Percentiles rank a stretch among this genome's conserved stretches.
Evolutionary conservation across 805 yeast species (phyloP).

Genomic region (Pichia sporocuriosa): DNA sequence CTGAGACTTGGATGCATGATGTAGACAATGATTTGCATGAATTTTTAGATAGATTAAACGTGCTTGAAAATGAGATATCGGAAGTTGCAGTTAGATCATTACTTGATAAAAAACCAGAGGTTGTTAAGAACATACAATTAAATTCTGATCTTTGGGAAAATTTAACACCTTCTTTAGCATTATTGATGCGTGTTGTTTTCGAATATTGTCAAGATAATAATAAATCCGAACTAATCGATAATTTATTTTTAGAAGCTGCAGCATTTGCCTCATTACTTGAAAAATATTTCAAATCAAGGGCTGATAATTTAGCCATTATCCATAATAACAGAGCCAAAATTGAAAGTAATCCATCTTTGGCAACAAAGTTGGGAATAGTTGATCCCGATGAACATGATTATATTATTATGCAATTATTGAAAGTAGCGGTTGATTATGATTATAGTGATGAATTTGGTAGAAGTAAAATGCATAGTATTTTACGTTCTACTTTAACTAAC

Average conservation of each 20-base stretch:
- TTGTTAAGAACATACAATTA: slow-evolving; percentile 52
- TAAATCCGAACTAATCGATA: slow-evolving; percentile 50
- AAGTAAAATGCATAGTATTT: slow-evolving; percentile 57
- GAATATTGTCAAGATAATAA: slow-evolving; percentile 54
- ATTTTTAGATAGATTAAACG: slow-evolving; percentile 64
- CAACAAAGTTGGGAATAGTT: slow-evolving; percentile 26
- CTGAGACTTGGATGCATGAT: slow-evolving; percentile 63
- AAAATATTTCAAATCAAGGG: slow-evolving; percentile 48
- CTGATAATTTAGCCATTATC: slow-evolving; percentile 21
- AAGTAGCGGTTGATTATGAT: slow-evolving; percentile 65
- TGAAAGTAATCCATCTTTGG: slow-evolving; percentile 14
- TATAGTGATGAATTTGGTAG: slow-evolving; percentile 89
- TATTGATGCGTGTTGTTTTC: slow-evolving; percentile 62
- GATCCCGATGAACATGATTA: slow-evolving; percentile 60
- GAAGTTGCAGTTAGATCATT: slow-evolving; percentile 59
- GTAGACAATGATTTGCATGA: slow-evolving; percentile 66
- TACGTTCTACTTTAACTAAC: slow-evolving; percentile 53
- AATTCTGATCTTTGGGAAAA: slow-evolving; percentile 62
- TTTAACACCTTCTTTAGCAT: slow-evolving; percentile 67
- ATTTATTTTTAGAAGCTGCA: slow-evolving; percentile 72
- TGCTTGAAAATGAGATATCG: slow-evolving; percentile 61
- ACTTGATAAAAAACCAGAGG: slow-evolving; percentile 55
- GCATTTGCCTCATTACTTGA: slow-evolving; percentile 55
- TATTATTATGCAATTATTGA: slow-evolving; percentile 65
- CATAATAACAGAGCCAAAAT: slow-evolving; percentile 19